Conservation (phyloP, 306 rosid genomes). For the Casuarina equisetifolia region DNA sequence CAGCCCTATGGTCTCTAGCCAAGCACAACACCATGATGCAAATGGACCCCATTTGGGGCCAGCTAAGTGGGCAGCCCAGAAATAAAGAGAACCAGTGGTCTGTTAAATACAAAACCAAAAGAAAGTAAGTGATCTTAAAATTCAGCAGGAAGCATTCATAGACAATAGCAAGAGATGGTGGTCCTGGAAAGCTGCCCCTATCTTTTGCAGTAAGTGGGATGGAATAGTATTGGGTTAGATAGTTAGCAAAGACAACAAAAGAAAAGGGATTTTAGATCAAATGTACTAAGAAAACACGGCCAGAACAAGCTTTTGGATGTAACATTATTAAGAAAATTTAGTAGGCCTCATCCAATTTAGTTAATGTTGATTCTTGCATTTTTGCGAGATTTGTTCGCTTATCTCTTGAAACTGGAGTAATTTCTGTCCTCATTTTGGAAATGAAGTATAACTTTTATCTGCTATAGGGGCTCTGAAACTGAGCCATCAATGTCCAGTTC, state of each 20-base stretch:
- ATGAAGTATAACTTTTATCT: background rate
- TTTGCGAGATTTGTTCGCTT: background rate
- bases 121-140: slow-evolving; percentile 1
- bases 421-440: background rate
- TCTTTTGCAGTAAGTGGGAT: background rate
- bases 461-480: background rate
- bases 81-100: slow-evolving; percentile 91
- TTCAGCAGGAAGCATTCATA: background rate
- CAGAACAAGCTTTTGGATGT: background rate
- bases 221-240: background rate
- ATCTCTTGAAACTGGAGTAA: background rate
- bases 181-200: background rate
- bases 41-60: slow-evolving; percentile 94
- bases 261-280: background rate
- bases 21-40: slow-evolving; percentile 93
- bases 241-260: background rate
- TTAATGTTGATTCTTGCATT: background rate
- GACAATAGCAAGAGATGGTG: background rate
- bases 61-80: slow-evolving; percentile 96
- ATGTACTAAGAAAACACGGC: background rate
- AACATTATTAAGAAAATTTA: background rate
- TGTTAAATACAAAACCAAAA: slow-evolving; percentile 32
- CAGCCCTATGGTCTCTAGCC: slow-evolving; percentile 90
- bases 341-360: background rate
- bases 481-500: background rate